Conservation (phyloP, 148 eudicot species). For the Persicaria maculosa region DNA sequence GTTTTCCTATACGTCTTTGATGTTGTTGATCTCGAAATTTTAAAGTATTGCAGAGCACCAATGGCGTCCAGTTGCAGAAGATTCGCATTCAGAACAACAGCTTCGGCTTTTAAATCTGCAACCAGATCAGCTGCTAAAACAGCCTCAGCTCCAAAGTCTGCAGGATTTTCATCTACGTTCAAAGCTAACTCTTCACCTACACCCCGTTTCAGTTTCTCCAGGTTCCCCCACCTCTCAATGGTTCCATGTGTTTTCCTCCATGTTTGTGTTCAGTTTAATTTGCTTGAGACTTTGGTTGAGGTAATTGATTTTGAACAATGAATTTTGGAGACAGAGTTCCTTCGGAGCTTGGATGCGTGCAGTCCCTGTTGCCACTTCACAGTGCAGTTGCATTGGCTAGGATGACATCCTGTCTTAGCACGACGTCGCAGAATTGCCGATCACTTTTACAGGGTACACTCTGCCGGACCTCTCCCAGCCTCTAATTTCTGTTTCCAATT, state of each 20-base stretch:
- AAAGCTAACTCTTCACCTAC: slow-evolving; percentile 35
- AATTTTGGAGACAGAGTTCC: slow-evolving; percentile 36
- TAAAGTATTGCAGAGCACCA: not conserved
- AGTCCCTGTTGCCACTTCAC: slow-evolving; percentile 78
- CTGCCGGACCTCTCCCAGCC: slow-evolving; percentile 86
- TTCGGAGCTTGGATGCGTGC: slow-evolving; percentile 56
- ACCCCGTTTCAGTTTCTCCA: slow-evolving; percentile 48
- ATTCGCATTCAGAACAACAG: slow-evolving; percentile 38
- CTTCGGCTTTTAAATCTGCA: slow-evolving; percentile 54
- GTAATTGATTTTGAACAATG: not conserved
- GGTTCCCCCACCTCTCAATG: slow-evolving; percentile 24
- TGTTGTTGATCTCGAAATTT: not conserved
- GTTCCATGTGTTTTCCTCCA: not conserved
- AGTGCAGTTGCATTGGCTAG: slow-evolving; percentile 75
- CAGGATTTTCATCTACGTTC: slow-evolving; percentile 22
- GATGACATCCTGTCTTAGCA: slow-evolving; percentile 85
- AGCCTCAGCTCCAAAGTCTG: slow-evolving; percentile 23
- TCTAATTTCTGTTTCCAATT: slow-evolving; percentile 38
- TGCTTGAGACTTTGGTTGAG: not conserved
- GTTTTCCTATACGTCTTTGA: no score
- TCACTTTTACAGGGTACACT: slow-evolving; percentile 95
- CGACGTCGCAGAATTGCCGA: slow-evolving; percentile 59
- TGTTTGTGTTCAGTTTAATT: not conserved
- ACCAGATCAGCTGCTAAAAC: slow-evolving; percentile 29
- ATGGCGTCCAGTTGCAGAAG: slow-evolving; percentile 74